Base-by-base conservation (phyloP, 768 basidiomycete species). In the Leccinum subtestaceum region DNA sequence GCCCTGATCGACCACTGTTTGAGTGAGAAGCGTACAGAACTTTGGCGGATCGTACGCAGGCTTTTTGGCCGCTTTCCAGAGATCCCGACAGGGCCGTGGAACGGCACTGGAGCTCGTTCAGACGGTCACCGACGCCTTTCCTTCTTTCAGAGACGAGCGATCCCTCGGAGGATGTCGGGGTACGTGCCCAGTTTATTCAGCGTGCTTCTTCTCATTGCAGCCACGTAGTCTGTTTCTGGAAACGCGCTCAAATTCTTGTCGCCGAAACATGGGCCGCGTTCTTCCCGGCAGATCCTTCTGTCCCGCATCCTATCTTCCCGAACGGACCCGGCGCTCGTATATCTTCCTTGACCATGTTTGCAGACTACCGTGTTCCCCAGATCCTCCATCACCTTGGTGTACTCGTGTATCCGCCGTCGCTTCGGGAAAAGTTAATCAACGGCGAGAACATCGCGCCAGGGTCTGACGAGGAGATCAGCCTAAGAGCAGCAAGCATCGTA, bases 201-300 rank as follows among this genome's bases (percentile, higher is more conserved):
- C 21, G 31, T 31, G 25, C 27, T 34, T 25, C n/a, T 40, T n/a
- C 53, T 63, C 53, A 59, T 23, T 7, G 13, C 2, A 9, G 15
- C 23, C 32, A 17, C 13, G 11, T 54, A 93, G 91, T 95, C 8
- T 85, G 74, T 72, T 80, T 95, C 57, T 94, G 93, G 90, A 96
- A 96, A 70, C 86, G 93, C 34, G 87, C 93, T 1, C 93, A 96
- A 63, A 96, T 96, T 57, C 80, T 95, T 40, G 88, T 95, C 32
- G 93, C 93, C 1, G 93, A 96, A 69, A 86, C 85, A 0, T 95
- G 92, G 93, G 93, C 94, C 2, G 93, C 93, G 2, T 94, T 95
- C 77, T 90, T 88, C 71, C 91, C 91, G 1, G 67, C 75, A 4
- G 71, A 77, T 2, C 59, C 61, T 75, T 11, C 74, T 7, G 57